Evolutionary conservation across 1,284 basidiomycete species (phyloP).

Genomic region (Ganoderma leucocontextum): DNA sequence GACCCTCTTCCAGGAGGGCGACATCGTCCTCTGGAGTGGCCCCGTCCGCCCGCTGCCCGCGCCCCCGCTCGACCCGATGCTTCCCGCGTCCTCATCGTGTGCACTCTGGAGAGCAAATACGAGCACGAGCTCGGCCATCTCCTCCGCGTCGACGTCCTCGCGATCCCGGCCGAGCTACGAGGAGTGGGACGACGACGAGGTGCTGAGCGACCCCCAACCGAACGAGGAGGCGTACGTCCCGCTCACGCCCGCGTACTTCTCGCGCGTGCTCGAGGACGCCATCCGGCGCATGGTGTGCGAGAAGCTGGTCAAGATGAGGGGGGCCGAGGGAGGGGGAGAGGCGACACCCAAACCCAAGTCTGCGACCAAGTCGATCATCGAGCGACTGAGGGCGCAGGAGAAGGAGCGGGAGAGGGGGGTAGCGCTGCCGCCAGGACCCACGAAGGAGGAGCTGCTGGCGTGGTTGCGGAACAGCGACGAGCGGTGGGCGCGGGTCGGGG

Average conservation of each 20-base stretch:
- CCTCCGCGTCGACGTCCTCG: slow-evolving; percentile 34
- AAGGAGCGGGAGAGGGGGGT: not conserved
- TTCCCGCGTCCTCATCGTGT: slow-evolving; percentile 17
- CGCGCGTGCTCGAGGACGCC: slow-evolving; percentile 54
- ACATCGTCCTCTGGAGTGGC: slow-evolving; percentile 73
- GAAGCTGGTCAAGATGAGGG: slow-evolving; percentile 6
- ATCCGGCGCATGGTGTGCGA: slow-evolving; percentile 48
- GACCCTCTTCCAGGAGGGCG: slow-evolving; percentile 71
- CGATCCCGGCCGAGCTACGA: slow-evolving; percentile 29
- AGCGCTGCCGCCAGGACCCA: slow-evolving; percentile 47
- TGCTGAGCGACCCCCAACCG: slow-evolving; percentile 65
- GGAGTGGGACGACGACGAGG: slow-evolving; percentile 49
- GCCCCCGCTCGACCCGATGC: slow-evolving; percentile 26
- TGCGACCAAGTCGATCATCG: slow-evolving; percentile 23
- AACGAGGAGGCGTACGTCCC: slow-evolving; percentile 73
- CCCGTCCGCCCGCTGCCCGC: slow-evolving; percentile 46
- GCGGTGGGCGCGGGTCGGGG: slow-evolving; percentile 67
- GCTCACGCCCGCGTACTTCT: slow-evolving; percentile 60
- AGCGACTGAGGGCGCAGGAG: slow-evolving; percentile 27
- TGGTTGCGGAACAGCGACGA: slow-evolving; percentile 60
- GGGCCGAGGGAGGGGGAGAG: slow-evolving; percentile 9
- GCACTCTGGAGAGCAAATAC: slow-evolving; percentile 53
- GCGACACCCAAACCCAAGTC: slow-evolving; percentile 13
- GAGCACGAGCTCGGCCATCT: slow-evolving; percentile 41
- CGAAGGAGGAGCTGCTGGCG: slow-evolving; percentile 56